Percentiles rank a stretch among this genome's conserved stretches.
Conservation (phyloP, 2,329 filamentous ascomycete genomes). For the Xylariomycetidae sp. region DNA sequence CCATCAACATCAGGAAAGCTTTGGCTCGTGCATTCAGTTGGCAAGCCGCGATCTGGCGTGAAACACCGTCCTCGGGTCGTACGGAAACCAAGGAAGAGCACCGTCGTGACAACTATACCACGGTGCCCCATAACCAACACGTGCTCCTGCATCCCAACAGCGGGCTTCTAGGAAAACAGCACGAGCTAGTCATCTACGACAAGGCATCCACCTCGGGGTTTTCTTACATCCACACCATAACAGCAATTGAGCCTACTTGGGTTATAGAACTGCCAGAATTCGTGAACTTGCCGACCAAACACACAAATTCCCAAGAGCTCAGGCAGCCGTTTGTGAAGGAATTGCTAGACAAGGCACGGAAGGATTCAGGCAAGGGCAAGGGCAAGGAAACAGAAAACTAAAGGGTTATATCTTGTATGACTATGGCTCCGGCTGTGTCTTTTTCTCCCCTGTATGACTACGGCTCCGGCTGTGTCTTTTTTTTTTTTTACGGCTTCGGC, state of each 20-base stretch:
- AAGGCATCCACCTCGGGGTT: background rate
- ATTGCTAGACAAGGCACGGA: too few relatives aligned
- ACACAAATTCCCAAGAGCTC: background rate
- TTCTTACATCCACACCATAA: background rate
- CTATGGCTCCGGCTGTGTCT: too few relatives aligned
- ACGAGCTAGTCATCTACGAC: background rate
- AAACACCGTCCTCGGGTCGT: too few relatives aligned
- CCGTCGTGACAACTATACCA: background rate
- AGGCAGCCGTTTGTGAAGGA: too few relatives aligned
- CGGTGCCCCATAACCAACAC: background rate
- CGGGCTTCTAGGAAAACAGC: background rate
- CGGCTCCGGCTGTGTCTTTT: too few relatives aligned
- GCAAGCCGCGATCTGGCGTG: background rate
- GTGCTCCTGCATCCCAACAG: background rate
- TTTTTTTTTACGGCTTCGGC: too few relatives aligned
- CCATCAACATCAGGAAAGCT: background rate
- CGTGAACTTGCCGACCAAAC: background rate
- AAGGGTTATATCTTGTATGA: too few relatives aligned
- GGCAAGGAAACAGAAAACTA: too few relatives aligned
- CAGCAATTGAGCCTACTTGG: background rate
- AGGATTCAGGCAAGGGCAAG: too few relatives aligned
- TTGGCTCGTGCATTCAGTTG: background rate
- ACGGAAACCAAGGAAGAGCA: too few relatives aligned
- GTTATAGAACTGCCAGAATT: background rate
- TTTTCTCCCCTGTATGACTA: too few relatives aligned